Base-by-base conservation (phyloP, 2,329 filamentous ascomycete species). In the Trichophyton benhamiae region DNA sequence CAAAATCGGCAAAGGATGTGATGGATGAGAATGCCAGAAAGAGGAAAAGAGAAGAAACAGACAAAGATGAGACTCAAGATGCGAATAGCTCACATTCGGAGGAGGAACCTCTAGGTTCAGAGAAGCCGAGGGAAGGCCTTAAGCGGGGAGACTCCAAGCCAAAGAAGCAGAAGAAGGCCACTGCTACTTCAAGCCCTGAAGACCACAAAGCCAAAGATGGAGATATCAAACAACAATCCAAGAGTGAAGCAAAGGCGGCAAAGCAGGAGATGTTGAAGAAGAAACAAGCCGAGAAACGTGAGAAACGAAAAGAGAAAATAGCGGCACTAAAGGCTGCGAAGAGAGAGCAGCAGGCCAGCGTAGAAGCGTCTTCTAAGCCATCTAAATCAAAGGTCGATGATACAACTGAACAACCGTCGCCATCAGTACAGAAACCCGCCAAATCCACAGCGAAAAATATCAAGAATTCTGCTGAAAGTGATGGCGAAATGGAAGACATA, bases 1-100 rank as follows among this genome's bases (percentile, higher is more conserved):
- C 87, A 66, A 94, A 95, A 79, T 94, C 85, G 66, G 92, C 91
- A 64, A 92, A 95, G 73, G 91, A 97, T 74, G 85, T 96, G 64
- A 87, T 95, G 84, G 90, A 95, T 67, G 91, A 95, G 71, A 90
- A 88, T 61, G 82, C 82, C 60, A 77, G 77, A 68, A 95, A 95
- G 79, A 83, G 90, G 63, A 95, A 95, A 77, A 79, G 87, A 30
- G 83, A 85, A 60, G 83, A 85, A 60, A 83, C 87, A 65, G 76
- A 85, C 62, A 79, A 82, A 61, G 72, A 78, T n/a, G 72, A 79
- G 41, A 22, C 17, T 7, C 55, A 42, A 30, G 74, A 75, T 27
- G 77, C 74, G 41, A 46, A 62, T 27, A 61, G 72, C 30, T 52
- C 75, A n/a, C 68, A 71, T 46, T 76, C 75, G 20, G 79, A 78